Evolutionary conservation across 768 basidiomycete species (phyloP).

Genomic region (Rhizopogon vesiculosus): DNA sequence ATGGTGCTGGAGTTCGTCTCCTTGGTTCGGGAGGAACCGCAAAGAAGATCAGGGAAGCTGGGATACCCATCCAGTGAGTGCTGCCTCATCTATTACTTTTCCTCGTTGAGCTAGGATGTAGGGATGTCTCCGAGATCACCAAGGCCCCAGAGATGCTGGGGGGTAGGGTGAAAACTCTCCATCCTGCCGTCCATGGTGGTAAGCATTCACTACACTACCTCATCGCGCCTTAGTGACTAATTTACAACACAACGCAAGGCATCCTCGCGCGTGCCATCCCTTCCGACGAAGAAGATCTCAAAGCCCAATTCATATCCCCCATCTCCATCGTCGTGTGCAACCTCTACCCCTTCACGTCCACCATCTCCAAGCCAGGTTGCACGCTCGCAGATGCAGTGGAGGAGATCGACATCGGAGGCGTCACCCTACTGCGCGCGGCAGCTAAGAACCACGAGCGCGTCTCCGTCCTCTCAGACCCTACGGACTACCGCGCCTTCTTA

Average conservation of each 20-base stretch:
- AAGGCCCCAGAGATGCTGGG: conserved; percentile 99
- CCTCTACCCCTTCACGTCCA: conserved; percentile 93
- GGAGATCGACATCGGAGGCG: conserved; percentile 98
- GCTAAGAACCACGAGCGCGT: conserved; percentile 98
- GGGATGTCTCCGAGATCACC: conserved; percentile 96
- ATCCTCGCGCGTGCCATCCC: conserved; percentile 92
- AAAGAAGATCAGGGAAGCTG: conserved; percentile 93
- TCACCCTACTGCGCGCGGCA: conserved; percentile 94
- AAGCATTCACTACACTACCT: conserved; percentile 11
- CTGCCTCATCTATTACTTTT: conserved; percentile 1
- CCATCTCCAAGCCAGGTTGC: conserved; percentile 84
- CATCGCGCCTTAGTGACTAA: neutral
- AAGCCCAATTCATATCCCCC: conserved; percentile 78
- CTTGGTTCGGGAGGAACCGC: conserved; percentile 97
- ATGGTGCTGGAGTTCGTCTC: conserved; percentile 76
- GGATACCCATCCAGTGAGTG: conserved; percentile 83
- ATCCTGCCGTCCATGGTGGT: conserved; percentile 98
- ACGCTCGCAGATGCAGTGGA: conserved; percentile 92
- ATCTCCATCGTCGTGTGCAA: conserved; percentile 99
- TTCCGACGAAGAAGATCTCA: conserved; percentile 85
- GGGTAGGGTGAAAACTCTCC: conserved; percentile 96
- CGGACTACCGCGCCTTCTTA: conserved; percentile 83
- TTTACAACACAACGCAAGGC: conserved; percentile 39
- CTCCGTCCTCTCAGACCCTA: conserved; percentile 82
- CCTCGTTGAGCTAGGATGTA: conserved; percentile 27